Conservation (phyloP, 1,284 basidiomycete genomes). For the Cryptococcus hybrid region DNA sequence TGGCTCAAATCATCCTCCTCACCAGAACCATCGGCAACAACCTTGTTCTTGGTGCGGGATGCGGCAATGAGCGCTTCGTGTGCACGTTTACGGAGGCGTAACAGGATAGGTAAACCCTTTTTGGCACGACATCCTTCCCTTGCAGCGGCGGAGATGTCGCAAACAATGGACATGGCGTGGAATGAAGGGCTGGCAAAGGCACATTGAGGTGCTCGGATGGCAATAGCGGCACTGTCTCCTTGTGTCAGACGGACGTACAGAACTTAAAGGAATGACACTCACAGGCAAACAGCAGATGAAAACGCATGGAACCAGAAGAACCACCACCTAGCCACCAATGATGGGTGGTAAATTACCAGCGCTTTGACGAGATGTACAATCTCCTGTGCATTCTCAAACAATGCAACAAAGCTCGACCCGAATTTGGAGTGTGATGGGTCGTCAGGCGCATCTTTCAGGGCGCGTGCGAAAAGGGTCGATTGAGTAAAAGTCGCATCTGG, state of each 20-base stretch:
- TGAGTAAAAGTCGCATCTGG: conserved; percentile 44
- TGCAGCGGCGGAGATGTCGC: conserved; percentile 44
- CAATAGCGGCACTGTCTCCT: conserved; percentile 34
- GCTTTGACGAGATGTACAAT: conserved; percentile 47
- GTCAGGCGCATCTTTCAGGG: conserved; percentile 35
- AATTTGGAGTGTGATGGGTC: conserved; percentile 35
- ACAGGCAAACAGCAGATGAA: conserved; percentile 46
- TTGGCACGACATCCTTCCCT: conserved; percentile 45
- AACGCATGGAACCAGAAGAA: conserved; percentile 51
- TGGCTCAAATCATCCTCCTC: conserved; percentile 41
- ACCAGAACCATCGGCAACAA: neutral
- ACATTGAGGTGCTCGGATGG: conserved; percentile 43
- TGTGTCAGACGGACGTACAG: neutral
- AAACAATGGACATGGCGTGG: conserved; percentile 41
- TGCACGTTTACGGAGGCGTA: conserved; percentile 39
- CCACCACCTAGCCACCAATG: conserved; percentile 46
- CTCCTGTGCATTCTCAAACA: conserved; percentile 46
- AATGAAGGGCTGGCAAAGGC: conserved; percentile 46
- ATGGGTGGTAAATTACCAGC: conserved; percentile 47
- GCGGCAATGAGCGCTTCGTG: conserved; percentile 28
- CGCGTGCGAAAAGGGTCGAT: conserved; percentile 44
- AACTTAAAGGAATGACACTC: conserved; percentile 9
- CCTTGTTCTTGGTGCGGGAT: conserved; percentile 7
- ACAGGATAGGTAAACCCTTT: conserved; percentile 40
- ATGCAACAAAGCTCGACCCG: conserved; percentile 37